phyloP scores from a whole-genome alignment of 192 early-diverging fungal species.

The Coemansia sp. region DNA sequence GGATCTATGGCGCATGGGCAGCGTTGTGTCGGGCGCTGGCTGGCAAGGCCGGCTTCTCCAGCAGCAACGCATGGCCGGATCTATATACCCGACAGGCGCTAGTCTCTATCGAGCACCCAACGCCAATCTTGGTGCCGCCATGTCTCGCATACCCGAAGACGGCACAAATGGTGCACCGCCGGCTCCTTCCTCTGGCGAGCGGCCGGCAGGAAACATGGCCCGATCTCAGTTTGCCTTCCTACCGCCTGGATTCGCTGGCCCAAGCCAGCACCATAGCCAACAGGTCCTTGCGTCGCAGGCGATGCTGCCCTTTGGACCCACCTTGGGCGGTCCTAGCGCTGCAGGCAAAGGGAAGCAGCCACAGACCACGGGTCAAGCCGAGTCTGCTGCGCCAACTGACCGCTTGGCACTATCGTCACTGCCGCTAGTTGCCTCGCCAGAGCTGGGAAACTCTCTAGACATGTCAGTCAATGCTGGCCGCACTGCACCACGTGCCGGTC shows the following conservation, averaged over 20 bases:
- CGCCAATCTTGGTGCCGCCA: background rate
- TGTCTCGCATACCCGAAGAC: slow-evolving; percentile 21
- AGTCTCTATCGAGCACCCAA: slow-evolving; percentile 36
- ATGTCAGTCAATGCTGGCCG: slow-evolving; percentile 10
- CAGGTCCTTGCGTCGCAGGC: slow-evolving; percentile 38
- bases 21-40: slow-evolving; percentile 16
- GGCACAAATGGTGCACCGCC: background rate
- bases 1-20: slow-evolving; percentile 48
- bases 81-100: slow-evolving; percentile 47
- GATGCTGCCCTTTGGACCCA: slow-evolving; percentile 49
- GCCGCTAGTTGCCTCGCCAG: slow-evolving; percentile 44
- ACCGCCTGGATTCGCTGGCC: slow-evolving; percentile 31
- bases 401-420: slow-evolving; percentile 42
- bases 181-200: background rate
- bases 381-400: slow-evolving; percentile 11
- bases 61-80: slow-evolving; percentile 54
- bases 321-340: slow-evolving; percentile 16
- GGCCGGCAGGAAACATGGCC: slow-evolving; percentile 1
- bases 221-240: slow-evolving; percentile 52
- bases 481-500: slow-evolving; percentile 16
- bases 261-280: slow-evolving; percentile 16
- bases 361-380: background rate
- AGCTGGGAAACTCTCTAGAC: slow-evolving; percentile 26
- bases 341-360: slow-evolving; percentile 19
- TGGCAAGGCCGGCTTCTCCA: slow-evolving; percentile 55